A percentile compares a stretch with the other conserved stretches of the same genome.
Evolutionary conservation across 2,329 filamentous ascomycete species (phyloP).

Genomic region (Apiospora kogelbergensis): DNA sequence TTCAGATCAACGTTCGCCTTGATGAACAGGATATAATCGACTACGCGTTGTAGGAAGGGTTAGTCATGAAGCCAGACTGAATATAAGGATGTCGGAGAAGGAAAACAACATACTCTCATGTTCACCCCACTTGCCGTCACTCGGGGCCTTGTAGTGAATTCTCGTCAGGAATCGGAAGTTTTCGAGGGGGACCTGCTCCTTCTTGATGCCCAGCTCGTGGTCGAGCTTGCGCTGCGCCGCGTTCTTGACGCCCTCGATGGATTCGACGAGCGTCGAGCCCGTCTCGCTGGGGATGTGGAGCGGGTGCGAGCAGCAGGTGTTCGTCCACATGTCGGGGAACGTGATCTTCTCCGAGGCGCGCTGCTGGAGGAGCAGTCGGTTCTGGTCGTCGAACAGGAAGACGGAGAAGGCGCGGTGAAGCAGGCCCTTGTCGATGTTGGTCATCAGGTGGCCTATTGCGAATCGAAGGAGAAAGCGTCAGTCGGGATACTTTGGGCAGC

Average conservation of each 20-base stretch:
- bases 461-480: constrained; percentile 11
- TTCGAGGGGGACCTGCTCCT: constrained; percentile 84
- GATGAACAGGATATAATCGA: constrained; percentile 99
- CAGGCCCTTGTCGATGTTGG: constrained; percentile 94
- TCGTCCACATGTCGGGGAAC: constrained; percentile 99
- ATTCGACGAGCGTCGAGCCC: constrained; percentile 75
- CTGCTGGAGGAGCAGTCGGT: constrained; percentile 92
- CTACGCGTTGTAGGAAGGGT: constrained; percentile 44
- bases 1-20: constrained; percentile 85
- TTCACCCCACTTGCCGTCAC: constrained; percentile 97
- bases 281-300: constrained; percentile 90
- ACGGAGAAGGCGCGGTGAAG: constrained; percentile 97
- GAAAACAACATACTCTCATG: constrained; percentile 78
- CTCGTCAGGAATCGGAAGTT: constrained; percentile 92
- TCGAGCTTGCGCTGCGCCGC: constrained; percentile 92
- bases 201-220: constrained; percentile 91
- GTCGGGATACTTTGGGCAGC: background rate
- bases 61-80: background rate
- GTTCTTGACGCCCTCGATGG: constrained; percentile 82
- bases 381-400: constrained; percentile 94
- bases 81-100: background rate
- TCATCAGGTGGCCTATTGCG: constrained; percentile 90
- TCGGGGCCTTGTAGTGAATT: constrained; percentile 97
- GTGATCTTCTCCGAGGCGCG: constrained; percentile 97
- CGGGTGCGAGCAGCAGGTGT: constrained; percentile 98